phyloP scores from a whole-genome alignment of 768 basidiomycete species.

The Rubroboletus pulcherrimus region DNA sequence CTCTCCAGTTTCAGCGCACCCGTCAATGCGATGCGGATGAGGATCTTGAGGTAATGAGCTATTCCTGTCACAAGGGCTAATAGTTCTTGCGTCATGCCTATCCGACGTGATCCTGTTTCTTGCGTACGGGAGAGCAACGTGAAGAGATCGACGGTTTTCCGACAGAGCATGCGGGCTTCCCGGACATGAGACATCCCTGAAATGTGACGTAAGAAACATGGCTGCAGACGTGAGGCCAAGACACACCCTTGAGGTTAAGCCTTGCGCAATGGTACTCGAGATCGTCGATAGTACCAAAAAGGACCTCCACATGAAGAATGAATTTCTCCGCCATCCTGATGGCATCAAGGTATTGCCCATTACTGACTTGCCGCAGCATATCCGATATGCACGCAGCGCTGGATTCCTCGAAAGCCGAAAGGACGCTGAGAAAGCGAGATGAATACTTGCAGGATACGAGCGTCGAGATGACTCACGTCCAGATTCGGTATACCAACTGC shows the following conservation, averaged over 20 bases:
- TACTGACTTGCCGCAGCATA: slow-evolving; percentile 97
- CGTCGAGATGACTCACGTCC: slow-evolving; percentile 68
- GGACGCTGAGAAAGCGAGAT: slow-evolving; percentile 50
- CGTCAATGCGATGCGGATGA: slow-evolving; percentile 95
- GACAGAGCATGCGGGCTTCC: slow-evolving; percentile 97
- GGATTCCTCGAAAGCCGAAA: slow-evolving; percentile 98
- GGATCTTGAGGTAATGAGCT: slow-evolving; percentile 98
- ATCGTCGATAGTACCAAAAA: slow-evolving; percentile 97
- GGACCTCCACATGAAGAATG: slow-evolving; percentile 95
- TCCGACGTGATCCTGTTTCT: slow-evolving; percentile 83
- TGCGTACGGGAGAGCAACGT: slow-evolving; percentile 94
- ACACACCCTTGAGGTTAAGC: slow-evolving; percentile 80
- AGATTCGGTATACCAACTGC: slow-evolving; percentile 95
- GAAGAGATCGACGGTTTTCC: slow-evolving; percentile 98
- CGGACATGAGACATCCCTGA: slow-evolving; percentile 96
- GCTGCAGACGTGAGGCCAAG: background rate
- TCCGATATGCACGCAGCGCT: slow-evolving; percentile 98
- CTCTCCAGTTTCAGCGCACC: slow-evolving; percentile 94
- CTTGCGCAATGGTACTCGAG: slow-evolving; percentile 83
- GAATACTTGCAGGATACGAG: slow-evolving; percentile 1
- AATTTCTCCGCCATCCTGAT: slow-evolving; percentile 99
- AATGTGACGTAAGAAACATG: slow-evolving; percentile 13
- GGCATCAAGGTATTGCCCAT: slow-evolving; percentile 92
- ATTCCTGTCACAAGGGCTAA: slow-evolving; percentile 97
- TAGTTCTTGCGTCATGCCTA: slow-evolving; percentile 96